Evolutionary conservation across 108 stramenopile genomes (phyloP), one percentile per base, ranked within the genome.

Genomic region (Asterionellopsis glacialis): DNA sequence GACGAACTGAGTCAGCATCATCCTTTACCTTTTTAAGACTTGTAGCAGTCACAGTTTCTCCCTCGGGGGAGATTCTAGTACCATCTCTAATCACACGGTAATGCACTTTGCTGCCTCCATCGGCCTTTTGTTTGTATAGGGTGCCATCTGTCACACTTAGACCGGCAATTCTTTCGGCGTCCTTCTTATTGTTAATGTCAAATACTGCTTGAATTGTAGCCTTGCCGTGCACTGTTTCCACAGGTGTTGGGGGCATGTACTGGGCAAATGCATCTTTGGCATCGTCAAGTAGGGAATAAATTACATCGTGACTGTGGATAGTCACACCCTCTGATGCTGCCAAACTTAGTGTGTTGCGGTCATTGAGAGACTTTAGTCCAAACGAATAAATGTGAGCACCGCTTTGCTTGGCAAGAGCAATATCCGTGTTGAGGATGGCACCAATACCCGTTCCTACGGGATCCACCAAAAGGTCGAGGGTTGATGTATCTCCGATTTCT

Each of bases 321-420:
- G 66, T 61, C 0, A 90, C 83, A 26, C 72, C 73, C 11, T 80
- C 75, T 1, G 63, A 48, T 45, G 88, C 85, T 11, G 87, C 85
- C 13, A 85, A 45, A 9, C 42, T 68, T 22, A 76, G 53, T 23
- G 71, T 74, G 9, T 68, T 67, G 59, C 74, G 75, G 45, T 87
- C 83, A 11, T 71, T 70, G 16, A 73, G 55, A 0, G 71, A 75
- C 28, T 85, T 87, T 45, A 83, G 57, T 14, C 79, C 74, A 63
- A 94, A 94, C 12, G 67, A 58, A 63, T 90, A 85, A 44, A 94
- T 85, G 6, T 72, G 66, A 18, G 88, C 92, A 55, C 81, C 76
- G 62, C 89, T 85, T 72, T 94, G 87, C 26, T 71, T 82, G 26
- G 92, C 92, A 70, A 90, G 68, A 59, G 70, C 63, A 43, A 94